These are phyloP conservation scores for Triticum timopheevii DNA, from an alignment of 176 grass and related monocot species.

Conservation along the genomic window DNA sequence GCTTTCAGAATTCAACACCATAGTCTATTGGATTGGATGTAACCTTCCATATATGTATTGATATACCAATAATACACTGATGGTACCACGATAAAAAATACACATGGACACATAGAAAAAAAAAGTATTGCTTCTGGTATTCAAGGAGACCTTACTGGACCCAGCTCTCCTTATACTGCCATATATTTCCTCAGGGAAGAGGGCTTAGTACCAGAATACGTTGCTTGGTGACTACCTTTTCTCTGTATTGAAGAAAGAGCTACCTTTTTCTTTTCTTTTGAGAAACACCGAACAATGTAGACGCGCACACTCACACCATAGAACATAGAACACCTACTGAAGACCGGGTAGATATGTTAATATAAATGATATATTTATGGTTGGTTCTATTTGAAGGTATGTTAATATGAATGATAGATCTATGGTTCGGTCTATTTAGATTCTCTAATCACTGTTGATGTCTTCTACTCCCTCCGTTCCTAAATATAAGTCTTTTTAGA, in stretches of 20 bases:
- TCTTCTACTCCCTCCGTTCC: not conserved
- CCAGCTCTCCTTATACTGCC: not conserved
- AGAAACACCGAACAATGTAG: too few relatives aligned
- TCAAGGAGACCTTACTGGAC: not conserved
- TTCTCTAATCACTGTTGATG: not conserved
- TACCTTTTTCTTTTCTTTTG: not conserved
- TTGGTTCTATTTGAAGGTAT: not conserved
- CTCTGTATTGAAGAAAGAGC: not conserved
- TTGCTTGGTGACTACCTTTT: not conserved
- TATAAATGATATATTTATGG: not conserved
- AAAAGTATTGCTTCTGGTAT: not conserved
- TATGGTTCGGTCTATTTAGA: not conserved
- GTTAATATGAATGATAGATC: not conserved
- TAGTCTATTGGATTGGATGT: constrained; percentile 8
- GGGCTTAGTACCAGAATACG: not conserved
- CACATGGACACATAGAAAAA: not conserved
- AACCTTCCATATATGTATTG: constrained; percentile 9
- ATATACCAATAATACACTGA: not conserved
- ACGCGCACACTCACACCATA: too few relatives aligned
- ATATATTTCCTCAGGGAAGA: not conserved
- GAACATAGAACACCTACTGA: too few relatives aligned
- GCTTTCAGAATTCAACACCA: not conserved
- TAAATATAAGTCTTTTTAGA: too few relatives aligned
- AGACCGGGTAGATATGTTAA: not conserved
- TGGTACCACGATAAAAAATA: not conserved